Evolutionary conservation across 805 yeast species (phyloP).

Genomic region (Kazachstania taianensis): DNA sequence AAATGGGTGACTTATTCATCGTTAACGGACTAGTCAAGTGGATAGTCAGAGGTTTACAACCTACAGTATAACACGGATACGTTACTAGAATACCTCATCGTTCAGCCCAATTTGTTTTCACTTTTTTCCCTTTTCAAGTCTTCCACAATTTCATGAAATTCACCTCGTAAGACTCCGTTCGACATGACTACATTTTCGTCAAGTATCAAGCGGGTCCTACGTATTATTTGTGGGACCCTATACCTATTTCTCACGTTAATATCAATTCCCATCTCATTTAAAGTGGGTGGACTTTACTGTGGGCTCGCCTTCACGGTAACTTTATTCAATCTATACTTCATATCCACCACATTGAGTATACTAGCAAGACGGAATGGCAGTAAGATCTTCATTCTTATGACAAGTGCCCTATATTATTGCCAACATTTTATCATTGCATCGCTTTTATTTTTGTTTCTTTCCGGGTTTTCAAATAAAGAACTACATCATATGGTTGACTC

Average conservation of each 20-base stretch:
- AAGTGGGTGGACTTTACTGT: constrained; percentile 83
- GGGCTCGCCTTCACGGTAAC: constrained; percentile 79
- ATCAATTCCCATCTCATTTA: constrained; percentile 87
- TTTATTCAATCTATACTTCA: constrained; percentile 57
- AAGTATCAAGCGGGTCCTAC: constrained; percentile 18
- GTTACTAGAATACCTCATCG: no score
- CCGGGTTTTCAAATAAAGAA: constrained; percentile 37
- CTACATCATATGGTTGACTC: constrained; percentile 15
- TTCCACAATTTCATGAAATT: no score
- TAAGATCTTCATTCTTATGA: constrained; percentile 16
- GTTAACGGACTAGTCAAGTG: no score
- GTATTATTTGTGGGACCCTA: constrained; percentile 39
- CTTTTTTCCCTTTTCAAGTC: no score
- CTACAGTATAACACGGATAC: no score
- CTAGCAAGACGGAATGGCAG: constrained; percentile 27
- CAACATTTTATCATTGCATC: constrained; percentile 83
- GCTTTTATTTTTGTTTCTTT: constrained; percentile 56
- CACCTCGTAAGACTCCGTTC: no score
- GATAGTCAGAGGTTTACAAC: no score
- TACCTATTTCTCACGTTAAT: constrained; percentile 62
- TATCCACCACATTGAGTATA: constrained; percentile 63
- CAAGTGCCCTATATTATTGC: constrained; percentile 50
- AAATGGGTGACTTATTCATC: no score
- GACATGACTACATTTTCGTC: constrained; percentile 10
- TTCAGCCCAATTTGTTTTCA: no score